Evolutionary conservation across 179 eudicot genomes (phyloP), one percentile per base, ranked within the genome.

Genomic region (Beta lomatogona): DNA sequence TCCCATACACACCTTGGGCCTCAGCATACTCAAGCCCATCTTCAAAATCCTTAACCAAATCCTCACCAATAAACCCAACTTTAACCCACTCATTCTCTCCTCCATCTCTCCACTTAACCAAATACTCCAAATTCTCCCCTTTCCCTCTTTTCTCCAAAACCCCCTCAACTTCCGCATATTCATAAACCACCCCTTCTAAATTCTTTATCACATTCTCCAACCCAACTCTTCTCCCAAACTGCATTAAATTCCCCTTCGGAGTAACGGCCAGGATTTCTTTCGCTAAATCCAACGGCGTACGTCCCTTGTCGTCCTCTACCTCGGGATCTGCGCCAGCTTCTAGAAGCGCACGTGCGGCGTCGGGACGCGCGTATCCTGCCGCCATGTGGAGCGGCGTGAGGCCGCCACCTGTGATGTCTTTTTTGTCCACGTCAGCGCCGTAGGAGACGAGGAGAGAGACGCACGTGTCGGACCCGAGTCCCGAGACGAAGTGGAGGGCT

Each of bases 301-400:
- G 89, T 7, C 97, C 93, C 22, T 86, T 80, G 0, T 86, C 89
- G 57, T 95, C 99, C 13, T 65, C 89, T 0, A 80, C 73, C 77
- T 90, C 95, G 0, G 90, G 72, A 28, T 93, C 95, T 4, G 99
- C 95, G 11, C 95, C 97, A 9, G 69, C 59, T 45, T 89, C 88
- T 44, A 95, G 57, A 18, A 95, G 71, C 6, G 86, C 66, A 36
- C 79, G 83, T 0, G 87, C 89, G 13, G 87, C 93, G 0, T 79
- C 91, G 0, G 97, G 93, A 22, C 80, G 77, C 12, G 92, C 93
- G 71, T 95, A 95, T 6, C 99, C 99, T 0, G 98, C 94, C 0
- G 99, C 99, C 94, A 95, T 93, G 83, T 95, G 99, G 19, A 95
- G 89, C 1, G 99, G 92, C n/a, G 98, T 89, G 41, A 94, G 77